Evolutionary conservation across 371 early-diverging fungal species (phyloP), one percentile per base, ranked within the genome.

Genomic region (Mortierella sp.): DNA sequence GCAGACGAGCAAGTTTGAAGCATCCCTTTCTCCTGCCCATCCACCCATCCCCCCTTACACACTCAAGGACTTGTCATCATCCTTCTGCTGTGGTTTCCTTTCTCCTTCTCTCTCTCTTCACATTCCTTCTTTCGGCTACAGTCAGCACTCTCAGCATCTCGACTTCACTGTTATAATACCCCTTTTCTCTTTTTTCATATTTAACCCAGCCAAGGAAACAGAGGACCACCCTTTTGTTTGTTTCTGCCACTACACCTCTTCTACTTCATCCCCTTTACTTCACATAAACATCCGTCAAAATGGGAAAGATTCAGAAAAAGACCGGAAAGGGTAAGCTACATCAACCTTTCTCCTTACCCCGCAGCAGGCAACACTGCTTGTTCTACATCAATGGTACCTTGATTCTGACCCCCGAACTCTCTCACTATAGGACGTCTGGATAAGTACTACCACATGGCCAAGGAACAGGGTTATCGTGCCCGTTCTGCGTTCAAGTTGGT

Each of bases 401-500:
- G 5, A 19, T 0, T 58, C 58, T 58, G 22, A 58, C 61, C 7
- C 7, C 8, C 14, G 37, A 40, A 22, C 44, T 43, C 5, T 16
- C 22, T 44, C n/a, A 31, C 16, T 8, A 43, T 64, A 85, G 97
- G 97, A 70, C 96, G 99, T 89, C 93, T 99, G 90, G 99, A 99
- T 92, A 99, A 99, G 92, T 99, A 97, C 91, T 99, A 99, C 89
- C 96, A 98, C 88, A 92, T 99, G 90, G 99, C 99, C 86, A 99
- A 99, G 91, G 99, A 99, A 86, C 99, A 99, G 86, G 99, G 99
- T 74, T 99, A 98, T 89, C 95, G 99, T 86, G 99, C 99, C 67
- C 97, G 99, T 91, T 98, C 99, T 50, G 99, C 99, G 73, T 99
- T 98, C 93, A 99, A 99, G 92, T 92, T 99, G 64, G 97, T 99